phyloP scores from a whole-genome alignment of 352 stramenopile genomes.

The Phytophthora ramorum region DNA sequence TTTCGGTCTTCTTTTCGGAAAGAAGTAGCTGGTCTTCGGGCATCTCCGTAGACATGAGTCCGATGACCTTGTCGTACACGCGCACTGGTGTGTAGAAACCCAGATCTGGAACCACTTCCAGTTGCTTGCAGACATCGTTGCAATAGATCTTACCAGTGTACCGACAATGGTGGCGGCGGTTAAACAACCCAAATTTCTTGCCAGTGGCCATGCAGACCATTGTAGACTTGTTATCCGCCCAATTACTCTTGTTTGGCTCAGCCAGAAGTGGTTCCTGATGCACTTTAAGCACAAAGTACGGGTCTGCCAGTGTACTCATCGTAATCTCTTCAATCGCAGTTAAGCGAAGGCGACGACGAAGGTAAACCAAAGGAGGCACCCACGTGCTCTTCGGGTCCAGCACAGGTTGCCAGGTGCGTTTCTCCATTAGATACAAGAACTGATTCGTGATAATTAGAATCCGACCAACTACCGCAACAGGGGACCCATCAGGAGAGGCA shows the following conservation, averaged over 20 bases:
- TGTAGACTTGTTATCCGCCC: conserved; percentile 85
- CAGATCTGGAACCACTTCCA: conserved; percentile 81
- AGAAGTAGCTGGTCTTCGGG: conserved; percentile 79
- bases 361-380: conserved; percentile 67
- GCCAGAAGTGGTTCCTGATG: conserved; percentile 56
- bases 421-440: conserved; percentile 85
- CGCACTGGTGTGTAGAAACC: conserved; percentile 84
- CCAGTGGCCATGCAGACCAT: conserved; percentile 87
- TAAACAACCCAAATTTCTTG: conserved; percentile 90
- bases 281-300: conserved; percentile 78
- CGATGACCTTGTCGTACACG: conserved; percentile 81
- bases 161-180: conserved; percentile 87
- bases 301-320: conserved; percentile 85
- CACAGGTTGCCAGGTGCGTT: conserved; percentile 62
- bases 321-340: conserved; percentile 75
- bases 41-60: conserved; percentile 86
- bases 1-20: conserved; percentile 90
- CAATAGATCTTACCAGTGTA: conserved; percentile 90
- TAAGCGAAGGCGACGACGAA: conserved; percentile 72
- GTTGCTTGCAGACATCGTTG: conserved; percentile 80
- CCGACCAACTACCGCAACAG: conserved; percentile 48
- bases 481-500: conserved; percentile 31
- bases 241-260: conserved; percentile 83
- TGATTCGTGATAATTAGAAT: conserved; percentile 77
- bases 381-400: conserved; percentile 65